Evolutionary conservation across 148 eudicot genomes (phyloP).

Genomic region (Talinum fruticosum): DNA sequence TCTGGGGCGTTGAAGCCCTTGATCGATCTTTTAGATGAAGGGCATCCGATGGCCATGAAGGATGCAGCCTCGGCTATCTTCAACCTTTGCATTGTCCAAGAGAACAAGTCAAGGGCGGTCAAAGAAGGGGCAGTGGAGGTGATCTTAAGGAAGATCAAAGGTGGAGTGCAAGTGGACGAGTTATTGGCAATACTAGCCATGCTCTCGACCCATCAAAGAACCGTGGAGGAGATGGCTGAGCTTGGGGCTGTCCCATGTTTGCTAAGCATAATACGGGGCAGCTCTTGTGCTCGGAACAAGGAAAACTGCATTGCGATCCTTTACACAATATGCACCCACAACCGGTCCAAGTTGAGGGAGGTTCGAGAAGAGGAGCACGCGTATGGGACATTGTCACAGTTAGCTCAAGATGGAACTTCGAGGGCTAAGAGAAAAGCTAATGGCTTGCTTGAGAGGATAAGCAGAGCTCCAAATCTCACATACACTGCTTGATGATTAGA

Average conservation of each 20-base stretch:
- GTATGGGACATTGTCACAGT: constrained; percentile 61
- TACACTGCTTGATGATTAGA: constrained; percentile 57
- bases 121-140: constrained; percentile 75
- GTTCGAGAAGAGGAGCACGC: constrained; percentile 69
- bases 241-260: constrained; percentile 58
- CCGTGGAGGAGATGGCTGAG: constrained; percentile 74
- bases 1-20: constrained; percentile 70
- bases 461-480: constrained; percentile 52
- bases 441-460: constrained; percentile 74
- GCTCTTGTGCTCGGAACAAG: constrained; percentile 62
- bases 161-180: constrained; percentile 62
- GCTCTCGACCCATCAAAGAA: constrained; percentile 67
- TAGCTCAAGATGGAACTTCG: constrained; percentile 75
- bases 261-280: constrained; percentile 58
- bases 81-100: constrained; percentile 75
- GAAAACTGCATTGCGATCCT: constrained; percentile 84
- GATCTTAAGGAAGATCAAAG: constrained; percentile 55
- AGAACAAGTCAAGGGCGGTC: constrained; percentile 77
- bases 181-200: constrained; percentile 79
- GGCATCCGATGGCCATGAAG: constrained; percentile 68
- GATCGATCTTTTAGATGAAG: constrained; percentile 68
- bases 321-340: constrained; percentile 54
- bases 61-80: constrained; percentile 91
- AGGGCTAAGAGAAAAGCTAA: constrained; percentile 94
- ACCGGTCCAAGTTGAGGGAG: constrained; percentile 66